These are phyloP conservation scores for Sicyos baderoa DNA, from an alignment of 306 rosid species.

Conservation along the genomic window DNA sequence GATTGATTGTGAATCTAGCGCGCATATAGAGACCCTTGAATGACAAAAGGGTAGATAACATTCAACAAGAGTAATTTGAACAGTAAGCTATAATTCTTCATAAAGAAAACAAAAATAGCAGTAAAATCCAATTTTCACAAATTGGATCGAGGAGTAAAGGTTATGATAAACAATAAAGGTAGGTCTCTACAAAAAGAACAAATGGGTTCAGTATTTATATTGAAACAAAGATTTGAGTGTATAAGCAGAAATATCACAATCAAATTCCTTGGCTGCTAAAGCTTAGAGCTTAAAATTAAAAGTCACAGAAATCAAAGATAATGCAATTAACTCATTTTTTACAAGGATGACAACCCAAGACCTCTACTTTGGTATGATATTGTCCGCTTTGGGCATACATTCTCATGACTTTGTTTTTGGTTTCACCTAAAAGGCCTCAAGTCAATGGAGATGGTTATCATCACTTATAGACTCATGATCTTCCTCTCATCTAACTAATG, in stretches of 20 bases:
- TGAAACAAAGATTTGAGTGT: neutral
- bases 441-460: no score
- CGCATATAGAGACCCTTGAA: constrained; percentile 80
- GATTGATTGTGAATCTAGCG: constrained; percentile 65
- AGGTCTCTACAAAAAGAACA: neutral
- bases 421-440: no score
- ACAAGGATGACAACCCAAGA: no score
- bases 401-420: no score
- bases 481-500: no score
- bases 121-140: constrained; percentile 1
- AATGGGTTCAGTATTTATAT: neutral
- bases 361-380: no score
- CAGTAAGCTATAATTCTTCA: constrained; percentile 1
- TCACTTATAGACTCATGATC: no score
- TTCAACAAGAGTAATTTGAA: constrained; percentile 24
- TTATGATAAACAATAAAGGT: neutral
- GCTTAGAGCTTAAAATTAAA: neutral
- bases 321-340: neutral
- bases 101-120: neutral
- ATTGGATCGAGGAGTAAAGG: neutral
- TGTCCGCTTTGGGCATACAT: no score
- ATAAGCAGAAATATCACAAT: neutral
- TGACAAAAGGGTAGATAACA: constrained; percentile 15
- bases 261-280: neutral
- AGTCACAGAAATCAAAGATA: neutral